Percentiles rank a stretch among this genome's conserved stretches.
These are phyloP conservation scores for Mycosphaerelloides madeirae DNA, from an alignment of 2,329 filamentous ascomycete species.

Conservation along the genomic window DNA sequence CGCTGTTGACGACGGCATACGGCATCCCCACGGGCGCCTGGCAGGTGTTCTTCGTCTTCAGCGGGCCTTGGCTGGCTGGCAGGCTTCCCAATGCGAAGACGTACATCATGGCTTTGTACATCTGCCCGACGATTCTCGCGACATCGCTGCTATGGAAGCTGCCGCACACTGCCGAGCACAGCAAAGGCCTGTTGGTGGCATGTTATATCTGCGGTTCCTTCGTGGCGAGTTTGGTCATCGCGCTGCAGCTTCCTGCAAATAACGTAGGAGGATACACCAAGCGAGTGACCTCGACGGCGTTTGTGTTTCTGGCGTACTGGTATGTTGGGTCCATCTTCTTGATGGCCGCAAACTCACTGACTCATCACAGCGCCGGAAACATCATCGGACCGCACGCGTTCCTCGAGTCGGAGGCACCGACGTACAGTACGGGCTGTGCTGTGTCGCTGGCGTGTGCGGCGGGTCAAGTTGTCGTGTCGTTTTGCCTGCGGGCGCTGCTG, in stretches of 20 bases:
- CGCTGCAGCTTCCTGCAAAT: conserved; percentile 49
- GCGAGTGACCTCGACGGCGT: conserved; percentile 42
- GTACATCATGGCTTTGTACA: conserved; percentile 49
- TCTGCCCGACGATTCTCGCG: conserved; percentile 50
- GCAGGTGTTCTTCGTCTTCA: conserved; percentile 51
- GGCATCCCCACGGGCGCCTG: conserved; percentile 54
- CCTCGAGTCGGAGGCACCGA: conserved; percentile 41
- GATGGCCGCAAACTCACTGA: conserved; percentile 34
- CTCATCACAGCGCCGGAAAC: conserved; percentile 38
- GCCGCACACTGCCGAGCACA: conserved; percentile 33
- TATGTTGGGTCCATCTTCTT: conserved; percentile 21
- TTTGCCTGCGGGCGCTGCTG: conserved; percentile 35
- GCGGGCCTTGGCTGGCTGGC: conserved; percentile 50
- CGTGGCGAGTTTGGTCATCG: conserved; percentile 50
- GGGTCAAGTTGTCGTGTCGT: conserved; percentile 38
- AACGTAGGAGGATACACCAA: conserved; percentile 49
- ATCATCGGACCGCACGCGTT: conserved; percentile 48
- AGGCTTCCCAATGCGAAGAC: conserved; percentile 50
- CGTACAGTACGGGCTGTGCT: conserved; percentile 51
- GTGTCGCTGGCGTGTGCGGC: conserved; percentile 46
- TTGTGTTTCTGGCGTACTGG: conserved; percentile 45
- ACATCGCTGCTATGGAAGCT: conserved; percentile 50
- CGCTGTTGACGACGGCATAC: conserved; percentile 42
- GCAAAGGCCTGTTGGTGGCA: conserved; percentile 46
- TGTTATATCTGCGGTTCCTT: conserved; percentile 50